Base-by-base conservation (phyloP, 2,329 filamentous ascomycete genomes). In the Clonostachys rhizophaga region DNA sequence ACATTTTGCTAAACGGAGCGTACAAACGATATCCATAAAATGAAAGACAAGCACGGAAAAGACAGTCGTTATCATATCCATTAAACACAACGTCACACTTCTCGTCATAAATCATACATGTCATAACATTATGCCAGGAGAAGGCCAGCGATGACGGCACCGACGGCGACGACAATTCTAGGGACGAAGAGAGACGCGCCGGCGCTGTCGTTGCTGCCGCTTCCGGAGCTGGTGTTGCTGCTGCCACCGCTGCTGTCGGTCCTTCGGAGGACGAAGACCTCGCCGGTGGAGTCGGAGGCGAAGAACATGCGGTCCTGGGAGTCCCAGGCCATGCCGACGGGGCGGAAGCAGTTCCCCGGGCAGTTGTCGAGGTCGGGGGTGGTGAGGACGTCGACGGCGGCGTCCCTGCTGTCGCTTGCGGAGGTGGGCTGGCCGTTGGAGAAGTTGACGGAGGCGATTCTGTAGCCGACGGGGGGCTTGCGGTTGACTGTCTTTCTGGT, bases 261-360 rank as follows among this genome's bases (percentile, higher is more conserved):
- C 20, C 50, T 44, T n/a, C 61, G 57, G 45, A 82, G 57, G 5
- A 86, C 75, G 54, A 78, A 87, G 40, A 88, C 75, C 68, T 88
- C 84, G 6, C 83, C 84, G 1, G 82, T 83, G 13, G 70, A 60
- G 59, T 87, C 84, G 5, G 75, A 81, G 48, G 70, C 78, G 68
- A 86, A 76, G 63, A 78, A 87, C 9, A 88, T 63, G 7, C 83
- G 67, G 8, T 75, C 79, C 40, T 71, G 55, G 9, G 52, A 52
- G 59, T 80, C 76, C 52, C 72, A 68, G 1, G 72, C 73, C 7
- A 87, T 64, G 2, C 81, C 79, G 1, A 81, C 81, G 24, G 84
- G 83, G 3, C 83, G 72, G 65, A 87, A 82, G 62, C 83, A 87
- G 5, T 60, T 57, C 40, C 67, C 65, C 0, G 80, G 81, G 50